Evolutionary conservation across 108 stramenopile genomes (phyloP).

Genomic region (Mayamaea pseudoterrestris): DNA sequence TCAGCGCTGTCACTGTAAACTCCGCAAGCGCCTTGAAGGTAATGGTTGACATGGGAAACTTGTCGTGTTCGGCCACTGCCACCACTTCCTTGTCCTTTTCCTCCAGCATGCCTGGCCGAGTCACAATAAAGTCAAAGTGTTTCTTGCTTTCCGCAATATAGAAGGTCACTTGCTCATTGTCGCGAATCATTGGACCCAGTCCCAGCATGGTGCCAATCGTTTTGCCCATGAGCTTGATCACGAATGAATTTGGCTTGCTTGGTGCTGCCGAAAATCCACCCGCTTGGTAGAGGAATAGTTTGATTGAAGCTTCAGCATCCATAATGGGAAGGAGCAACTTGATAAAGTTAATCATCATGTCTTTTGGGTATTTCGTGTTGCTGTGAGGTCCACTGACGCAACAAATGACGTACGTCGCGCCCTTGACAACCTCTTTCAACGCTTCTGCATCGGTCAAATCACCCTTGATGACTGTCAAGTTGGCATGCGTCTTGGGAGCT

Average conservation of each 20-base stretch:
- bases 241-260: background rate
- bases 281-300: slow-evolving; percentile 12
- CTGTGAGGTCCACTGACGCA: slow-evolving; percentile 1
- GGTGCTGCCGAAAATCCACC: slow-evolving; percentile 6
- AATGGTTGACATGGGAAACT: background rate
- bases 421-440: background rate
- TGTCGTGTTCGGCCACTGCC: too few species aligned
- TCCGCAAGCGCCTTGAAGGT: background rate
- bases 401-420: slow-evolving; percentile 7
- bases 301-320: background rate
- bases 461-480: slow-evolving; percentile 5
- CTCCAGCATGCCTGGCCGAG: slow-evolving; percentile 7
- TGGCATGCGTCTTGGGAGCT: background rate
- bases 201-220: background rate
- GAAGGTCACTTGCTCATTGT: slow-evolving; percentile 10
- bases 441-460: slow-evolving; percentile 2
- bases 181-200: slow-evolving; percentile 1
- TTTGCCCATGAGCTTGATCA: background rate
- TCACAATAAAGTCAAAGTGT: slow-evolving; percentile 2
- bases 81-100: background rate
- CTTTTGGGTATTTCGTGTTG: background rate
- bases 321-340: background rate
- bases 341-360: slow-evolving; percentile 8
- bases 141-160: background rate
- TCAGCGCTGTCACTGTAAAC: background rate